phyloP scores from a whole-genome alignment of 73 alveolate species.

The Paraurostyla sp. region DNA sequence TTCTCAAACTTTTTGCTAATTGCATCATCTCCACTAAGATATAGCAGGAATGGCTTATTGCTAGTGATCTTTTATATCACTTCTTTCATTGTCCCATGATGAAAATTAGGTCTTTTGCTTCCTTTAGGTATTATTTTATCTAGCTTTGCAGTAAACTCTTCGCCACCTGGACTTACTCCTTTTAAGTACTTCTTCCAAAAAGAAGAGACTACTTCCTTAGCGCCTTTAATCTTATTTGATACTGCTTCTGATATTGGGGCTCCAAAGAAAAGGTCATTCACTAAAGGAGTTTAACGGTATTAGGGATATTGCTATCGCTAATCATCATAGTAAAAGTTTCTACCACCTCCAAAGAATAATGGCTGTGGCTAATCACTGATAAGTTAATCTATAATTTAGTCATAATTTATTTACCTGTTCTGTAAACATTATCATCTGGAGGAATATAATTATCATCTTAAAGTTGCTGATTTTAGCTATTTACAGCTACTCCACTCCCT shows the following conservation, averaged over 20 bases:
- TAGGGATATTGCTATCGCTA: background rate
- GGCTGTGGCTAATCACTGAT: background rate
- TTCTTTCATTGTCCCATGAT: slow-evolving; percentile 40
- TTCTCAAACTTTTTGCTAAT: slow-evolving; percentile 36
- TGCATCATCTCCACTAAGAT: slow-evolving; percentile 55
- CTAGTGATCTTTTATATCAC: background rate
- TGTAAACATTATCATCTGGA: slow-evolving; percentile 49
- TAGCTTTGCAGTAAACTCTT: slow-evolving; percentile 42
- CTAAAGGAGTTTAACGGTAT: background rate
- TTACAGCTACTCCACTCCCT: background rate
- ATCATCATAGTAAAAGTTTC: background rate
- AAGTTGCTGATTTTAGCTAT: background rate
- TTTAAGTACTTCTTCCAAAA: slow-evolving; percentile 9
- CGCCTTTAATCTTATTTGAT: background rate
- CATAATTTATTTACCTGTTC: slow-evolving; percentile 36
- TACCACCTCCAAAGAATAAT: background rate
- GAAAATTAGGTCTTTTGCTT: background rate
- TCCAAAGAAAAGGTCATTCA: slow-evolving; percentile 53
- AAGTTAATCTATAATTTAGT: slow-evolving; percentile 42
- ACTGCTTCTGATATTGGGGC: background rate
- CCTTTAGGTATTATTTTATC: slow-evolving; percentile 14
- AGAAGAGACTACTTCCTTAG: background rate
- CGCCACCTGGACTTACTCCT: slow-evolving; percentile 60
- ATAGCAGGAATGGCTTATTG: slow-evolving; percentile 13
- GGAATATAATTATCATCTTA: slow-evolving; percentile 37